These are phyloP conservation scores for Syncephalastrum racemosum DNA, from an alignment of 371 early-diverging fungal genomes.

Conservation along the genomic window DNA sequence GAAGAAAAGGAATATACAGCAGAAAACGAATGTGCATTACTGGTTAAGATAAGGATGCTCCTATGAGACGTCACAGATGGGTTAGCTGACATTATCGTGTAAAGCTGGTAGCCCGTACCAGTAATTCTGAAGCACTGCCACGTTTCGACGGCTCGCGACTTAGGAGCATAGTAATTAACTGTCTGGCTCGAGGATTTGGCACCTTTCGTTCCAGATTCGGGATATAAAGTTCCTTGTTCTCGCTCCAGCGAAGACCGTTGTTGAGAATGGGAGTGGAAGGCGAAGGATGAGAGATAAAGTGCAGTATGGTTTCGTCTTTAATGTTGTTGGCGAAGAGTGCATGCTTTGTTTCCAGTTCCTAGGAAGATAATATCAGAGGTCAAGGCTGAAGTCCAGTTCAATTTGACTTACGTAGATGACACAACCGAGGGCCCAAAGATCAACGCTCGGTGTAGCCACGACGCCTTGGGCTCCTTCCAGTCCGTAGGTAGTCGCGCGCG, in stretches of 20 bases:
- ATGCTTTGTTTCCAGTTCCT: slow-evolving; percentile 47
- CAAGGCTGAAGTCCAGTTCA: not conserved
- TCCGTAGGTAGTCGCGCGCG: slow-evolving; percentile 49
- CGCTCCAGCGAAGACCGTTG: slow-evolving; percentile 49
- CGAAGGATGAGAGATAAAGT: slow-evolving; percentile 51
- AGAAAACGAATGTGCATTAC: not conserved
- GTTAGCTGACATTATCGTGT: not conserved
- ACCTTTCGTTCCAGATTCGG: slow-evolving; percentile 41
- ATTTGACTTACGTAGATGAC: slow-evolving; percentile 33
- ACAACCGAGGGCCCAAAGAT: slow-evolving; percentile 51
- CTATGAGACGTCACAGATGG: not conserved
- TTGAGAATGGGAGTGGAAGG: slow-evolving; percentile 47
- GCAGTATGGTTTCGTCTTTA: slow-evolving; percentile 51
- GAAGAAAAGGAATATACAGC: not conserved
- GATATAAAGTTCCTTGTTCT: slow-evolving; percentile 46
- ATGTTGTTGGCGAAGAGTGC: slow-evolving; percentile 40
- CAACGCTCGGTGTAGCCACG: slow-evolving; percentile 47
- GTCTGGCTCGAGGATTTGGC: slow-evolving; percentile 31
- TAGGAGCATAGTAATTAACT: slow-evolving; percentile 34
- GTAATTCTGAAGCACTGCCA: slow-evolving; percentile 33
- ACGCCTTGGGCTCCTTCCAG: slow-evolving; percentile 51
- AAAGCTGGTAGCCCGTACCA: slow-evolving; percentile 26
- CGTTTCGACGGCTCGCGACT: slow-evolving; percentile 44
- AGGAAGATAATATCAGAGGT: not conserved
- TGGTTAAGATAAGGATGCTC: slow-evolving; percentile 3